phyloP scores from a whole-genome alignment of 31 red algal genomes.

The Odonthalia washingtoniensis region DNA sequence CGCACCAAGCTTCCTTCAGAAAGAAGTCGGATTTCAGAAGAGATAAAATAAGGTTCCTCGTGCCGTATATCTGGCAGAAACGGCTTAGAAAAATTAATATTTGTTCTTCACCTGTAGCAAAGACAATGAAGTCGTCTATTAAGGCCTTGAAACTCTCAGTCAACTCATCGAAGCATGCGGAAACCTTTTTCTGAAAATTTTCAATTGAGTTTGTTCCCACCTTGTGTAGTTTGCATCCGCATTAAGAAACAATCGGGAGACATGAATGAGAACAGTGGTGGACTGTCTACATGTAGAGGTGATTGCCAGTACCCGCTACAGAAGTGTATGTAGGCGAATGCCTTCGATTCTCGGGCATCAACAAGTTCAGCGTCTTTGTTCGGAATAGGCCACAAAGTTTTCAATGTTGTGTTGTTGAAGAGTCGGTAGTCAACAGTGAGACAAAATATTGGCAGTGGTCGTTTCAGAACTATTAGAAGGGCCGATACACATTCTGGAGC shows the following conservation, averaged over 20 bases:
- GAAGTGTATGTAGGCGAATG: constrained; percentile 39
- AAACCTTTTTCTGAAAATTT: not conserved
- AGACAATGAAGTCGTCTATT: constrained; percentile 44
- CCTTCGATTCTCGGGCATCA: constrained; percentile 37
- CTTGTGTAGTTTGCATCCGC: constrained; percentile 27
- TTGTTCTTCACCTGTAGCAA: not conserved
- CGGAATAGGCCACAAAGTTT: constrained; percentile 45
- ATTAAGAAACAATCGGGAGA: constrained; percentile 23
- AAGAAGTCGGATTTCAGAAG: too few relatives aligned
- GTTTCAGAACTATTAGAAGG: not conserved
- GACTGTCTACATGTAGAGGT: not conserved
- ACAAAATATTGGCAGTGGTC: not conserved
- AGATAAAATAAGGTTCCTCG: constrained; percentile 5
- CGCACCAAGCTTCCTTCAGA: too few relatives aligned
- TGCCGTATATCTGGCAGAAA: constrained; percentile 27
- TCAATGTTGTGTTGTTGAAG: not conserved
- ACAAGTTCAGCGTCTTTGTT: constrained; percentile 48
- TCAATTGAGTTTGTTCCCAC: not conserved
- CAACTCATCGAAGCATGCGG: constrained; percentile 29
- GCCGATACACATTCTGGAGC: not conserved
- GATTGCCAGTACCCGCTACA: too few relatives aligned
- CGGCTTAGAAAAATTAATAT: not conserved
- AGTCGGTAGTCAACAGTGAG: constrained; percentile 33
- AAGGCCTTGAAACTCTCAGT: constrained; percentile 32
- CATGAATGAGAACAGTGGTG: constrained; percentile 35